Evolutionary conservation across 768 basidiomycete species (phyloP), one percentile per base, ranked within the genome.

Genomic region (Auriscalpium vulgare): DNA sequence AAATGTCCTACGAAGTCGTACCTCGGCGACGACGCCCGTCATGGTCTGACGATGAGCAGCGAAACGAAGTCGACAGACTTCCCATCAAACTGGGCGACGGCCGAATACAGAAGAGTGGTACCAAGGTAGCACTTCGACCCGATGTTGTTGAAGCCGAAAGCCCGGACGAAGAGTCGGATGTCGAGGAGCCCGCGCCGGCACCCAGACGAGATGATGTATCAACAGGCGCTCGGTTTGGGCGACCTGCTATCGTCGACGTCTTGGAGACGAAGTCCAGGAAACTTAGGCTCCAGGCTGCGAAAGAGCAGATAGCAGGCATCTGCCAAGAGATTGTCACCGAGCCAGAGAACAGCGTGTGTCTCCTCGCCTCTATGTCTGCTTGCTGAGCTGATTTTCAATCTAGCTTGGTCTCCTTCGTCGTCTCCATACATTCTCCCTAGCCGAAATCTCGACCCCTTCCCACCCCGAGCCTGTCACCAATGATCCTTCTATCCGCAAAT

Each of bases 241-340:
- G 91, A 29, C 80, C 79, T 16, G 87, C 91, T 4, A 83, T 95
- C 11, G 71, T 81, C 35, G 85, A 87, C 59, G 76, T 95, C 47
- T 73, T 95, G 40, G 71, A 74, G 44, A 85, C 79, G 58, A 77
- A 77, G 62, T 86, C 88, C 21, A 80, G 85, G 58, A 80, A 78
- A 60, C 76, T 74, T 50, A 78, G 85, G 53, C 74, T 97, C 60
- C 83, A 84, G 61, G 75, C 76, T 44, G 95, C 95, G 13, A 92
- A 95, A 64, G 93, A 97, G 66, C 94, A 98, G 72, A 91, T 98
- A 59, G 97, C 94, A 1, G 77, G 79, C 34, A 83, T 97, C 36
- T 97, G 94, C 67, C 92, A 97, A 66, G 95, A 97, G 63, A 90
- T 98, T 53, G 74, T 97, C 49, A 81, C 88, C 21, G 95, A 98